Percentiles rank a stretch among this genome's conserved stretches.
Evolutionary conservation across 129 eudicot species (phyloP).

Genomic region (Rutidosis leptorrhynchoides): DNA sequence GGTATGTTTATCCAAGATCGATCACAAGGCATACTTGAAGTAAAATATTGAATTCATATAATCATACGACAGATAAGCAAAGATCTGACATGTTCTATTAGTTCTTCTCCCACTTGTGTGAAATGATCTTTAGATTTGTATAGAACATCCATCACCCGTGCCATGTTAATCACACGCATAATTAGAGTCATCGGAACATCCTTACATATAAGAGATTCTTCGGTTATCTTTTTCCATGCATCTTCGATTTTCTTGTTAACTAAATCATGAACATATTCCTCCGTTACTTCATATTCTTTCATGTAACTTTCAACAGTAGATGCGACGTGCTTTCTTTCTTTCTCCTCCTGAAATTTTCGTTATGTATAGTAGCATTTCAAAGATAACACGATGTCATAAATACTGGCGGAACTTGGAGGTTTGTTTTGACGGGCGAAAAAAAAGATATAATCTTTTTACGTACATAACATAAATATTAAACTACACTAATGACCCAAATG

Average conservation of each 20-base stretch:
- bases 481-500: too few relatives aligned
- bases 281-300: conserved; percentile 2
- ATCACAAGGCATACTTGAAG: conserved; percentile 12
- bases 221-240: conserved; percentile 39
- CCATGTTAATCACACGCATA: neutral
- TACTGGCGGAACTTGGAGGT: too few relatives aligned
- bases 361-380: too few relatives aligned
- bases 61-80: neutral
- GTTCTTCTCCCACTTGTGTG: neutral
- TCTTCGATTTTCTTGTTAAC: conserved; percentile 24
- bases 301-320: neutral
- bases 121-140: neutral
- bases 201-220: neutral
- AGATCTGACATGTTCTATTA: neutral
- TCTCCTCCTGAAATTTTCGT: neutral
- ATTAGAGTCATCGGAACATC: neutral
- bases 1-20: conserved; percentile 6
- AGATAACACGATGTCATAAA: too few relatives aligned
- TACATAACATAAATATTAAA: too few relatives aligned
- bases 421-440: too few relatives aligned
- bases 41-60: neutral
- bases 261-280: conserved; percentile 21
- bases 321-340: neutral
- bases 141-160: conserved; percentile 1
- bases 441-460: too few relatives aligned